Base-by-base conservation (phyloP, 1,284 basidiomycete genomes). In the Ganoderma sinense region DNA sequence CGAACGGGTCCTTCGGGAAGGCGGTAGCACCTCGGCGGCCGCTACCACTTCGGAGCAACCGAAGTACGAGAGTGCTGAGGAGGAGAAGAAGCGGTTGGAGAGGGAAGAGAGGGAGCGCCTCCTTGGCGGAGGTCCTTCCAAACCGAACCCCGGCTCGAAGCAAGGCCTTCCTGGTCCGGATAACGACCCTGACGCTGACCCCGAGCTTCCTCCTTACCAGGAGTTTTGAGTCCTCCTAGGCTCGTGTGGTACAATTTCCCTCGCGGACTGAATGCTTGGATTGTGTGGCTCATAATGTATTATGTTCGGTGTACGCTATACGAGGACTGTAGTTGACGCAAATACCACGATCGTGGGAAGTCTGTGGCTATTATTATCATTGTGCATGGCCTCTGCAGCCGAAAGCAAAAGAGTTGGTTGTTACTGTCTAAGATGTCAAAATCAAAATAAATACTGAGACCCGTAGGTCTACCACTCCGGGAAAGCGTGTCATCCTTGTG, bases 51-150 rank as follows among this genome's bases (percentile, higher is more conserved):
- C 64, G 23, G 51, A 65, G 31, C 51, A 75, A 48, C 74, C 78
- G 33, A 75, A 73, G 58, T 77, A 80, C 29, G 89, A 90, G 76
- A 83, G 82, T 70, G 88, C 90, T 0, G 89, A 88, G 70, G 88
- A 90, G 23, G 91, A 92, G 83, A 92, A 92, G 85, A 87, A 84
- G 80, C 82, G 91, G 41, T 78, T 91, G 45, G 89, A 91, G 77
- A 84, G 86, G 63, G 89, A 92, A 76, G 89, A 91, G 74, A 83
- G 88, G 65, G 91, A 91, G 73, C 83, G 84, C 13, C 73, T 90
- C 26, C 76, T 88, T 58, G 80, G 79, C 26, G 82, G 81, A 45
- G 79, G 75, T 5, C 60, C 70, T 11, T 69, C 68, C 26, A 45
- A 55, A 55, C 63, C 69, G 51, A 63, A 66, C 56, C 69, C 68